These are phyloP conservation scores for Blastocladiella emersonii DNA, from an alignment of 371 early-diverging fungal species.

Conservation along the genomic window DNA sequence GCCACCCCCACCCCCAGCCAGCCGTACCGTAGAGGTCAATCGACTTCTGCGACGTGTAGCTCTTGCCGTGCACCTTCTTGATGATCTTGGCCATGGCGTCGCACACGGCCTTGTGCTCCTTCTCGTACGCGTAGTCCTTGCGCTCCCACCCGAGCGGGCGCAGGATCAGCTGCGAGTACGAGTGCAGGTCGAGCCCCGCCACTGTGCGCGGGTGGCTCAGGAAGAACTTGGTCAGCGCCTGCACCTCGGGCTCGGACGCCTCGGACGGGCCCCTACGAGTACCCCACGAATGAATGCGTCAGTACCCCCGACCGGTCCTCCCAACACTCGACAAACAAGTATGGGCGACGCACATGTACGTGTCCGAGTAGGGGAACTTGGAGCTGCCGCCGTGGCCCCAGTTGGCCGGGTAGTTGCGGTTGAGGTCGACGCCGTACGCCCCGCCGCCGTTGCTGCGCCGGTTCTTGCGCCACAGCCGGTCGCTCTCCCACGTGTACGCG, in stretches of 20 bases:
- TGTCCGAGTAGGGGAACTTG: slow-evolving; percentile 28
- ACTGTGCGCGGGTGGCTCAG: slow-evolving; percentile 25
- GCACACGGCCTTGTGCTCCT: slow-evolving; percentile 14
- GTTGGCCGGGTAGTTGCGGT: slow-evolving; percentile 36
- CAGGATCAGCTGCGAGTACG: slow-evolving; percentile 18
- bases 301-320: too few species aligned
- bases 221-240: slow-evolving; percentile 31
- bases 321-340: too few species aligned
- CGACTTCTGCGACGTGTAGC: slow-evolving; percentile 21
- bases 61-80: slow-evolving; percentile 21
- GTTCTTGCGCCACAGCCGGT: slow-evolving; percentile 17
- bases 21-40: slow-evolving; percentile 24
- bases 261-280: slow-evolving; percentile 23
- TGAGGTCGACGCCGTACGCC: slow-evolving; percentile 2
- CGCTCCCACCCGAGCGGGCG: slow-evolving; percentile 33
- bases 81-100: slow-evolving; percentile 19
- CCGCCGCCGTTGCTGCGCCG: slow-evolving; percentile 4
- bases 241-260: slow-evolving; percentile 38
- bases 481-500: slow-evolving; percentile 7
- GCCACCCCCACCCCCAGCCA: too few species aligned
- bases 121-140: slow-evolving; percentile 17
- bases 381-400: slow-evolving; percentile 42
- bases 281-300: too few species aligned
- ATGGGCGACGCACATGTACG: slow-evolving; percentile 18
- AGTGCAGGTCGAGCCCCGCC: slow-evolving; percentile 36